Base-by-base conservation (phyloP, 345 rosid species). In the Psidium friedrichsthalianum region DNA sequence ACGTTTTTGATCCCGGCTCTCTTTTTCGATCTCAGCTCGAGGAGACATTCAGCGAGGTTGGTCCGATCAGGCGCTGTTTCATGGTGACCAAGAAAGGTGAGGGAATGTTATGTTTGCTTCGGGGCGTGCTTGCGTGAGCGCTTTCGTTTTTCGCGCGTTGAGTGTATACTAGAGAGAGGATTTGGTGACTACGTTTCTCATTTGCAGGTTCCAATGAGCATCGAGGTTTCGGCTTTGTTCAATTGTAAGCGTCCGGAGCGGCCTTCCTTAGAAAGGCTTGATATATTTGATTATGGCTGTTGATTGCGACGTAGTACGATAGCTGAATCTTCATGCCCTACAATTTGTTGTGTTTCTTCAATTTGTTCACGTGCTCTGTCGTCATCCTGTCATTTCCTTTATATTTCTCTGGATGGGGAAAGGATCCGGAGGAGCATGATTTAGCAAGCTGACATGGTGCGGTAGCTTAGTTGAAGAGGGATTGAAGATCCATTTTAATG, bases 41-140 rank as follows among this genome's bases (percentile, higher is more conserved):
- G 88, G 99, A 95, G 88, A 64, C 95, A 21, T 95, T 96, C 54
- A 91, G 99, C 83, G 98, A 95, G 83, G 98, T 97, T 14, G 99
- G 98, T 84, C 99, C 99, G 24, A 91, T 97, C 87, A 89, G 99
- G 93, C 93, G 94, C 54, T 95, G 98, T 93, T 96, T 97, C 89
- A 87, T 96, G 92, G 98, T 94, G 81, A 88, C 99, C 13, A 91
- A 91, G 84, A 97, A 96, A 87, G 98, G 98, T 94, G 61, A 82
- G 87, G 27, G 51, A 82, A 15, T 12, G 20, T 51, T 14, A 18
- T 83, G 27, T 51, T 8, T 6, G 57, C 24, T 24, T 74, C 3
- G 36, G 11, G 54, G 78, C 42, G 82, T 21, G 82, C 47, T 59
- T 61, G 81, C 69, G 11, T 1, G 49, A 6, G 25, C 52, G 18